phyloP scores from a whole-genome alignment of 192 early-diverging fungal species.

The Backusella westeae region DNA sequence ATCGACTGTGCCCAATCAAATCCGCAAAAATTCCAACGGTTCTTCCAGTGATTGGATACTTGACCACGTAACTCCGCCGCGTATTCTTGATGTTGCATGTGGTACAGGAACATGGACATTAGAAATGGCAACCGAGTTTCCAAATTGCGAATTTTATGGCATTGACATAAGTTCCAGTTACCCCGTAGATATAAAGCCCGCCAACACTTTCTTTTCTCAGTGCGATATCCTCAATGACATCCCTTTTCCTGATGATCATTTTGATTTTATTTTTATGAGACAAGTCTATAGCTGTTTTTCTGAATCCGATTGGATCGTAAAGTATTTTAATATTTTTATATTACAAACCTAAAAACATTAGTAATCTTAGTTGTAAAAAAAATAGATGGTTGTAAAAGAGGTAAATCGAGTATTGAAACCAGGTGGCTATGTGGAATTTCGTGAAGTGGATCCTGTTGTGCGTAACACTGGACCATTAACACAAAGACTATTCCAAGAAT shows the following conservation, averaged over 20 bases:
- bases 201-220: constrained; percentile 22
- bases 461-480: constrained; percentile 20
- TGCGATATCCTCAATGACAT: constrained; percentile 7
- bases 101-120: constrained; percentile 24
- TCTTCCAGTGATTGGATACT: not conserved
- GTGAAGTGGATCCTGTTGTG: constrained; percentile 33
- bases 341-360: not conserved
- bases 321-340: not conserved
- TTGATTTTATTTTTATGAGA: constrained; percentile 30
- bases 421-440: constrained; percentile 41
- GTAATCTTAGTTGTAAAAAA: not conserved
- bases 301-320: constrained; percentile 20
- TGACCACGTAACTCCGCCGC: not conserved
- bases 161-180: constrained; percentile 35
- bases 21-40: not conserved
- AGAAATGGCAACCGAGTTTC: constrained; percentile 42
- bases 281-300: constrained; percentile 22
- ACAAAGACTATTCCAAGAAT: not conserved
- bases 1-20: not conserved
- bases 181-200: constrained; percentile 22
- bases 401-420: constrained; percentile 34
- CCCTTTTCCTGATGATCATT: constrained; percentile 15
- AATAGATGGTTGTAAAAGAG: constrained; percentile 18
- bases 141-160: constrained; percentile 28
- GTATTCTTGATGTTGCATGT: constrained; percentile 4